A percentile compares a stretch with the other conserved stretches of the same genome.
Conservation (phyloP, 352 stramenopile genomes). For the Phytophthora sp. region DNA sequence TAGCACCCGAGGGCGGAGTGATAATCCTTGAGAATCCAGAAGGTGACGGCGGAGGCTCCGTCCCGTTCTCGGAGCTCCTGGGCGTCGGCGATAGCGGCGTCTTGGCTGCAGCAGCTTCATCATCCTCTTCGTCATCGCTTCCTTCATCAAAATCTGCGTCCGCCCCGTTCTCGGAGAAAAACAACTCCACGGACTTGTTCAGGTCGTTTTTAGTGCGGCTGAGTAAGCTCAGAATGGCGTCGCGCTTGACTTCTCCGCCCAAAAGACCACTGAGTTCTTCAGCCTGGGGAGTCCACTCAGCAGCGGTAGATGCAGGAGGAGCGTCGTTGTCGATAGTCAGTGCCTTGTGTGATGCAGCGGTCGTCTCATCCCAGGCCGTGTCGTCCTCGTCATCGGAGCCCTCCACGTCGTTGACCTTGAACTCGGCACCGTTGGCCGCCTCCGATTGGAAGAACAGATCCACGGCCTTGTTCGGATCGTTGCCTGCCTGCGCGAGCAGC, state of each 20-base stretch:
- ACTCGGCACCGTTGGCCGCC: conserved; percentile 41
- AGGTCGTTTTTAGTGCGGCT: conserved; percentile 73
- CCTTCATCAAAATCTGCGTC: conserved; percentile 50
- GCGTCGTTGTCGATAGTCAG: conserved; percentile 14
- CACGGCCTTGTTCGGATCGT: conserved; percentile 86
- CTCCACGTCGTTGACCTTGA: conserved; percentile 64
- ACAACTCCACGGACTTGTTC: conserved; percentile 81
- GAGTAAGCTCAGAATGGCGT: conserved; percentile 63
- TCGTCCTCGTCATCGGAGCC: conserved; percentile 48
- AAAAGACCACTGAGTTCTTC: conserved; percentile 75
- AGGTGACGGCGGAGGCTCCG: conserved; percentile 13
- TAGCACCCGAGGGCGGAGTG: conserved; percentile 30
- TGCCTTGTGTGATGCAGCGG: conserved; percentile 18
- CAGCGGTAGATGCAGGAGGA: neutral
- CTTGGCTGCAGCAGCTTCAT: conserved; percentile 37
- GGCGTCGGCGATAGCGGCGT: conserved; percentile 17
- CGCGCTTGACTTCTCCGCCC: conserved; percentile 62
- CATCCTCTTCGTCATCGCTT: conserved; percentile 56
- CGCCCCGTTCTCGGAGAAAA: conserved; percentile 69
- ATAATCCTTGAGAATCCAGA: conserved; percentile 20
- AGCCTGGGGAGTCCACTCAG: conserved; percentile 51
- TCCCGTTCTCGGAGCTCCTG: conserved; percentile 19
- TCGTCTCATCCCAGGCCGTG: conserved; percentile 28
- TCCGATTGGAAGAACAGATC: conserved; percentile 82
- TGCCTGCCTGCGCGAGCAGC: conserved; percentile 61